These are phyloP conservation scores for Penicillium corylophilum DNA, from an alignment of 2,329 filamentous ascomycete species.

Conservation along the genomic window DNA sequence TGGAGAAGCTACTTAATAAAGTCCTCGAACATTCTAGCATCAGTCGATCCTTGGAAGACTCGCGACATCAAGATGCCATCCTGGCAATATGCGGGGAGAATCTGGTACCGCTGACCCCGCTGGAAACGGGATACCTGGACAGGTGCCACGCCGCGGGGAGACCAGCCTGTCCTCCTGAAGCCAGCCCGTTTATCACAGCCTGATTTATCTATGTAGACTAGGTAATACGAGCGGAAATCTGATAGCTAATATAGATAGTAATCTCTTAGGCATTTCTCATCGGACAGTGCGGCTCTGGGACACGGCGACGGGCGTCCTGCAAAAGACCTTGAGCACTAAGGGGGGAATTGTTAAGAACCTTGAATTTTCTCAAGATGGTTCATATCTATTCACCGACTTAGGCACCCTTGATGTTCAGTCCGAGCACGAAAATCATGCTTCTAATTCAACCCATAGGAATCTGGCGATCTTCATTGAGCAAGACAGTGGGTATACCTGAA, in stretches of 20 bases:
- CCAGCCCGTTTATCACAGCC: not conserved
- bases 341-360: not conserved
- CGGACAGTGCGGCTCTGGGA: not conserved
- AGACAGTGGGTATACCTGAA: slow-evolving; percentile 13
- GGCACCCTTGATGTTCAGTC: not conserved
- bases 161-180: not conserved
- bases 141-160: not conserved
- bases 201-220: not conserved
- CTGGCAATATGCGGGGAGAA: not conserved
- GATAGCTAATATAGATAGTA: not conserved
- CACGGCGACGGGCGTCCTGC: slow-evolving; percentile 10
- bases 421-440: not conserved
- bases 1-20: no score
- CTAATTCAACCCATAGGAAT: not conserved
- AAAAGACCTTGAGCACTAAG: not conserved
- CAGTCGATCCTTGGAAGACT: not conserved
- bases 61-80: not conserved
- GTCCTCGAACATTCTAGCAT: not conserved
- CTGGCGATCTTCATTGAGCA: slow-evolving; percentile 1
- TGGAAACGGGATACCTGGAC: not conserved
- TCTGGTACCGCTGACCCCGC: not conserved
- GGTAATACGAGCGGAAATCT: not conserved
- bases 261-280: no score
- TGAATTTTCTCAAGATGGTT: not conserved
- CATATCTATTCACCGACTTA: not conserved